Base-by-base conservation (phyloP, 768 basidiomycete genomes). In the Kondoa subrosea region DNA sequence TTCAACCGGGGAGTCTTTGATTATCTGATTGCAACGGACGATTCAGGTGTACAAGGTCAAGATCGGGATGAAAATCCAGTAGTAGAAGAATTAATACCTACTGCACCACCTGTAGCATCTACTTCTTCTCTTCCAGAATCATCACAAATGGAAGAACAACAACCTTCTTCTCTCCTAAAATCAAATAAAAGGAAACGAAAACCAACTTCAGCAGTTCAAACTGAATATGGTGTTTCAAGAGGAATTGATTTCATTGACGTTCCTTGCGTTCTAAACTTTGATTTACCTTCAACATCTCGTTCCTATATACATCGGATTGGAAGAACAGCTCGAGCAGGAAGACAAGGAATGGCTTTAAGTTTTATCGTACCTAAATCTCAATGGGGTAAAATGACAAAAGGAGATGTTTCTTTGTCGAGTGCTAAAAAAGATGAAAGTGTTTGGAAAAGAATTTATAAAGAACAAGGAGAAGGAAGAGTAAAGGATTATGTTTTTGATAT, bases 1-100 rank as follows among this genome's bases (percentile, higher is more conserved):
- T 99, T 99, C 75, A 99, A 99, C 77, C 88, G 89, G 73, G 95
- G 95, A 1, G 89, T 95, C 4, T 97, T 96, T 73, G 91, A 99
- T 76, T 96, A 97, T 76, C 91, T 97, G 71, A 95, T 99, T 66
- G 95, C 95, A 0, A 93, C 92, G 12, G 93, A 97, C 75, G 95
- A 97, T 78, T 85, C 84, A 67, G 83, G 84, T 0, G 79, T 80
- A 2, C 80, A 79, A 69, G 26, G 72, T 72, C 58, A 60, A 63
- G 64, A 40, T 34, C 26, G 62, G 15, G 31, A 40, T 15, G 26
- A 34, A 61, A 58, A 66, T 31, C 17, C 66, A 56, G 56, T 58
- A 58, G 26, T 58, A 32, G 34, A 67, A 57, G 67, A 27, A n/a
- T 34, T 14, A 4, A 8, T 34, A 4, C 21, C 40, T 63, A 4